phyloP scores from a whole-genome alignment of 2,329 filamentous ascomycete species.

The Didymella segeticola region DNA sequence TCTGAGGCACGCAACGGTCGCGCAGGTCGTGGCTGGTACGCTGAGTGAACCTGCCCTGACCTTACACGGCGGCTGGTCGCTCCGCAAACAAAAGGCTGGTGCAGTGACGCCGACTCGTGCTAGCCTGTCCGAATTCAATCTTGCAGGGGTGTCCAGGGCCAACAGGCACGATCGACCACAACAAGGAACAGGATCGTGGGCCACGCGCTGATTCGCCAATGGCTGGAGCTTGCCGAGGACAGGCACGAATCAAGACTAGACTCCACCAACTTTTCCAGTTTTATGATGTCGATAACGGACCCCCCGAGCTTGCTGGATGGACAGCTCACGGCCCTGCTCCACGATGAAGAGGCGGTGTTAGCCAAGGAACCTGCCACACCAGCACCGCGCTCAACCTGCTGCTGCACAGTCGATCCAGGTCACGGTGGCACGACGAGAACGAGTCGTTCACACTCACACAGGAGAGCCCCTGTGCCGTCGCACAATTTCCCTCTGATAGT shows the following conservation, averaged over 20 bases:
- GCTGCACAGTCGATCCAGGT: slow-evolving; percentile 7
- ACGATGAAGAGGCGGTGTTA: slow-evolving; percentile 3
- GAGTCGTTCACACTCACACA: slow-evolving; percentile 11
- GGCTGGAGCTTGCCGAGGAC: slow-evolving; percentile 10
- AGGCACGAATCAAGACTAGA: slow-evolving; percentile 8
- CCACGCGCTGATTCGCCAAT: slow-evolving; percentile 24
- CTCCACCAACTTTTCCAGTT: slow-evolving; percentile 13
- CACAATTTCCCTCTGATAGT: slow-evolving; percentile 12
- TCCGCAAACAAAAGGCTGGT: slow-evolving; percentile 28
- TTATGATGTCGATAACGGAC: slow-evolving; percentile 30
- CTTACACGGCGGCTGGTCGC: slow-evolving; percentile 14
- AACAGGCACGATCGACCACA: slow-evolving; percentile 25
- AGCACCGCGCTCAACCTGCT: slow-evolving; percentile 4
- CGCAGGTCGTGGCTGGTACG: slow-evolving; percentile 19
- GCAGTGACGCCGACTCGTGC: slow-evolving; percentile 17
- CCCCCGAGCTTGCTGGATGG: slow-evolving; percentile 21
- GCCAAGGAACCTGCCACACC: slow-evolving; percentile 22
- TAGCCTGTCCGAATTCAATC: slow-evolving; percentile 6
- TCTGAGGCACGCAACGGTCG: slow-evolving; percentile 13
- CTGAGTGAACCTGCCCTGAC: slow-evolving; percentile 18
- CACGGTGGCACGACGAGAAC: slow-evolving; percentile 10
- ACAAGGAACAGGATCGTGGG: slow-evolving; percentile 18
- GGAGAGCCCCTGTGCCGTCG: slow-evolving; percentile 12
- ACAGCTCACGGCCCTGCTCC: slow-evolving; percentile 21
- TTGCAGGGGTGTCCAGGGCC: slow-evolving; percentile 22